Evolutionary conservation across 768 basidiomycete genomes (phyloP).

Genomic region (Kwoniella dejecticola): DNA sequence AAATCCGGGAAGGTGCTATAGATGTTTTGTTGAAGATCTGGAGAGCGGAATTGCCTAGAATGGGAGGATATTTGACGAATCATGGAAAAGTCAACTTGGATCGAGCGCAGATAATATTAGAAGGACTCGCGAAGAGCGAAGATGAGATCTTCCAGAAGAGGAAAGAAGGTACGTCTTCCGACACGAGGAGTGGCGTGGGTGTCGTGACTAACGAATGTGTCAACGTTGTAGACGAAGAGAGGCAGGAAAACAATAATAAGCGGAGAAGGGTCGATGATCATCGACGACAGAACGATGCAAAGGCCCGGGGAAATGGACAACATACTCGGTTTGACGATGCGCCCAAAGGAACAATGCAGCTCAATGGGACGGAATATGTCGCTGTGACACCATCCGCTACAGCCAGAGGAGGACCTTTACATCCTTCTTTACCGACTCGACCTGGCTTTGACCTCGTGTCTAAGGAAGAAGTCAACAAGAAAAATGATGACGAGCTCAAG

Average conservation of each 20-base stretch:
- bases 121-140: constrained; percentile 89
- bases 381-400: constrained; percentile 42
- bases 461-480: constrained; percentile 23
- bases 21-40: constrained; percentile 95
- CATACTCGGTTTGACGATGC: constrained; percentile 28
- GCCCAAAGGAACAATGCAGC: constrained; percentile 33
- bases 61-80: constrained; percentile 97
- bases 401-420: constrained; percentile 49
- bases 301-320: constrained; percentile 7
- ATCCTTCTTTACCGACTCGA: constrained; percentile 68
- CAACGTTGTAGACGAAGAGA: constrained; percentile 95
- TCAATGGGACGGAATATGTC: constrained; percentile 54
- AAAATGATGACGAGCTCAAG: constrained; percentile 32
- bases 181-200: no score
- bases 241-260: constrained; percentile 88
- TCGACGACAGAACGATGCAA: constrained; percentile 57
- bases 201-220: no score
- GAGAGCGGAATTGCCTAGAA: constrained; percentile 86
- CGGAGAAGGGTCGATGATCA: constrained; percentile 70
- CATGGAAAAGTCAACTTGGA: constrained; percentile 83
- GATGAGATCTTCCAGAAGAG: constrained; percentile 92
- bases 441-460: constrained; percentile 59
- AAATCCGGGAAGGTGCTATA: constrained; percentile 98
- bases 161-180: constrained; percentile 85
- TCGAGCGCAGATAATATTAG: constrained; percentile 89